phyloP scores from a whole-genome alignment of 2,329 filamentous ascomycete species.

The Geosmithia morbida region DNA sequence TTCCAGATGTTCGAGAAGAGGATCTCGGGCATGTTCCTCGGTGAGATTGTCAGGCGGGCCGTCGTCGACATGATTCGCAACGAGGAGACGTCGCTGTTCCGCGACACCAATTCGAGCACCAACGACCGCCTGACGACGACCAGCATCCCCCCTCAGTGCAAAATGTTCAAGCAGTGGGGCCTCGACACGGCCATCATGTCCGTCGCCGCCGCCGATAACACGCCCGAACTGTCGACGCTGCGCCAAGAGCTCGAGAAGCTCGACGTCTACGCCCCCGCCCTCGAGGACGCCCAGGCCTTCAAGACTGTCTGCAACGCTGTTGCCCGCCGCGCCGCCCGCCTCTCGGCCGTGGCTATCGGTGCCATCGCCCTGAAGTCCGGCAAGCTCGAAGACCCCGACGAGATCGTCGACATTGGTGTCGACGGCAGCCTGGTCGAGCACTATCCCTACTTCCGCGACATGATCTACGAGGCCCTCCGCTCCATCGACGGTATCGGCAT shows the following conservation, averaged over 20 bases:
- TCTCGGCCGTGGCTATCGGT: slow-evolving; percentile 77
- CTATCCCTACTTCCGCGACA: slow-evolving; percentile 82
- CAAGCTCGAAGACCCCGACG: slow-evolving; percentile 46
- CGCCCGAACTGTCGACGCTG: slow-evolving; percentile 54
- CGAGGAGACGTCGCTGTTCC: slow-evolving; percentile 55
- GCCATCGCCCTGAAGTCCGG: slow-evolving; percentile 73
- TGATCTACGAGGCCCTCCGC: slow-evolving; percentile 70
- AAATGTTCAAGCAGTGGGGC: slow-evolving; percentile 70
- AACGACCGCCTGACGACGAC: slow-evolving; percentile 61
- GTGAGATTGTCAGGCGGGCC: slow-evolving; percentile 75
- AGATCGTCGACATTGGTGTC: slow-evolving; percentile 78
- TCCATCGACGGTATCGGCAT: slow-evolving; percentile 65
- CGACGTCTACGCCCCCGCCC: slow-evolving; percentile 58
- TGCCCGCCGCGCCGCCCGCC: slow-evolving; percentile 73
- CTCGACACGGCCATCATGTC: slow-evolving; percentile 86
- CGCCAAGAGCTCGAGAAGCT: slow-evolving; percentile 69
- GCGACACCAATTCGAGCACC: slow-evolving; percentile 55
- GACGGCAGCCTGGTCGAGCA: slow-evolving; percentile 92
- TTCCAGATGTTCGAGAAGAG: slow-evolving; percentile 99
- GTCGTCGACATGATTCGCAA: slow-evolving; percentile 60
- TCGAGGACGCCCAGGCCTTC: slow-evolving; percentile 79
- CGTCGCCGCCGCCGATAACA: slow-evolving; percentile 68
- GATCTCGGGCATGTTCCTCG: slow-evolving; percentile 95
- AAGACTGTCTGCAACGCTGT: slow-evolving; percentile 73
- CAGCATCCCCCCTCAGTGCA: slow-evolving; percentile 47